Conservation (phyloP, 1,284 basidiomycete genomes). For the Trichosporon sp. region DNA sequence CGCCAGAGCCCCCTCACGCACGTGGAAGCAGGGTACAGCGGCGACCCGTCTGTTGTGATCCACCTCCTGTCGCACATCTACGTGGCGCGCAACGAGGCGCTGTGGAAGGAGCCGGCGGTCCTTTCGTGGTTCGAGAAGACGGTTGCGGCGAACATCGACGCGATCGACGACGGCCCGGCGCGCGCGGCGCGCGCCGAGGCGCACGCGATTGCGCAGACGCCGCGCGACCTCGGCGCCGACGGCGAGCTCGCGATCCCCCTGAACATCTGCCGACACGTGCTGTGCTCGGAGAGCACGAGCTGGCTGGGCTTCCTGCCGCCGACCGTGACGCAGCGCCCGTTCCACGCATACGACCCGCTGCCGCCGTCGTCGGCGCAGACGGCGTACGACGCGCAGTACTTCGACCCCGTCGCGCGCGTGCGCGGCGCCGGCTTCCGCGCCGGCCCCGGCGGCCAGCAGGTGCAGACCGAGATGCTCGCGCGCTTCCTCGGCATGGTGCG, state of each 20-base stretch:
- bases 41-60: conserved; percentile 51
- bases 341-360: conserved; percentile 73
- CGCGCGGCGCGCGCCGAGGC: conserved; percentile 31
- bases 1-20: conserved; percentile 61
- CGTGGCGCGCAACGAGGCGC: conserved; percentile 63
- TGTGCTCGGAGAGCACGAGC: conserved; percentile 61
- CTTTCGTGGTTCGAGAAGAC: conserved; percentile 66
- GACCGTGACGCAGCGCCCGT: conserved; percentile 48
- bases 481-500: conserved; percentile 18
- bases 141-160: conserved; percentile 22
- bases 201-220: conserved; percentile 47
- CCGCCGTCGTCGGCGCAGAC: conserved; percentile 61
- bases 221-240: conserved; percentile 33
- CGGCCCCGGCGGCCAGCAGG: neutral
- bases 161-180: conserved; percentile 28
- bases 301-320: conserved; percentile 68
- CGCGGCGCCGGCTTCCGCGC: conserved; percentile 15
- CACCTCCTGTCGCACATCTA: conserved; percentile 78
- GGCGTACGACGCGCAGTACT: conserved; percentile 66
- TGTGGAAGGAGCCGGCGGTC: conserved; percentile 74
- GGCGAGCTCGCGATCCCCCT: conserved; percentile 36
- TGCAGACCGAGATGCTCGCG: conserved; percentile 12
- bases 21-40: conserved; percentile 63
- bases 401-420: conserved; percentile 44
- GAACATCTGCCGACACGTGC: conserved; percentile 65